These are phyloP conservation scores for Candida vaughaniae DNA, from an alignment of 805 yeast species.

Conservation along the genomic window DNA sequence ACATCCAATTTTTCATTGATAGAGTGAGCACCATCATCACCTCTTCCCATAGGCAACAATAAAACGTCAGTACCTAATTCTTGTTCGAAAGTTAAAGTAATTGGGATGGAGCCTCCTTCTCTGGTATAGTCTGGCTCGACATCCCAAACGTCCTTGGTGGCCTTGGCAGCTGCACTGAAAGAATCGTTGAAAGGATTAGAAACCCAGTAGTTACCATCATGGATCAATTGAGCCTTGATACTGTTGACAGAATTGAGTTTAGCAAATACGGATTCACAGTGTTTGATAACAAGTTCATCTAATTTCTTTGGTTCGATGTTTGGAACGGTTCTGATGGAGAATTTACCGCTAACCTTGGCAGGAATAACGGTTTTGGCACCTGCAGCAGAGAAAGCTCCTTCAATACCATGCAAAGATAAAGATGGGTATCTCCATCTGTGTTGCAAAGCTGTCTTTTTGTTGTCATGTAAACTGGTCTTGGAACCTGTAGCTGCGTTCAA, in stretches of 20 bases:
- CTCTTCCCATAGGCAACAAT: slow-evolving; percentile 95
- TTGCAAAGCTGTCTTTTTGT: slow-evolving; percentile 84
- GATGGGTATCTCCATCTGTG: slow-evolving; percentile 99
- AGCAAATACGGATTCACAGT: slow-evolving; percentile 64
- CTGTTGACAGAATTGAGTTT: slow-evolving; percentile 76
- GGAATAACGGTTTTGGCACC: slow-evolving; percentile 99
- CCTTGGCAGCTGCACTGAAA: slow-evolving; percentile 91
- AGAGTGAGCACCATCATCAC: slow-evolving; percentile 99
- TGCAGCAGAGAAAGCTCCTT: slow-evolving; percentile 91
- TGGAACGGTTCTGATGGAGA: slow-evolving; percentile 96
- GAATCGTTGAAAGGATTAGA: slow-evolving; percentile 90
- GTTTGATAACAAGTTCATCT: slow-evolving; percentile 72
- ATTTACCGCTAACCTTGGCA: slow-evolving; percentile 89
- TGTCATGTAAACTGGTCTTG: slow-evolving; percentile 71
- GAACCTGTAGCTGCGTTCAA: slow-evolving; percentile 89
- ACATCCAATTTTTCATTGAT: slow-evolving; percentile 93
- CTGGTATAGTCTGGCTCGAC: slow-evolving; percentile 95
- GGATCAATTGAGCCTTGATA: slow-evolving; percentile 71
- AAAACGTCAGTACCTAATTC: slow-evolving; percentile 81
- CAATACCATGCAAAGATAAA: slow-evolving; percentile 92
- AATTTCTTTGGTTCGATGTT: slow-evolving; percentile 79
- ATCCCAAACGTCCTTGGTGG: slow-evolving; percentile 93
- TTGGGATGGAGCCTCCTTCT: slow-evolving; percentile 99
- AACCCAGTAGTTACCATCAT: slow-evolving; percentile 96
- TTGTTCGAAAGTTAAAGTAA: slow-evolving; percentile 90